Evolutionary conservation across 2,329 filamentous ascomycete genomes (phyloP), one percentile per base, ranked within the genome.

Genomic region (Beauveria brongniartii): DNA sequence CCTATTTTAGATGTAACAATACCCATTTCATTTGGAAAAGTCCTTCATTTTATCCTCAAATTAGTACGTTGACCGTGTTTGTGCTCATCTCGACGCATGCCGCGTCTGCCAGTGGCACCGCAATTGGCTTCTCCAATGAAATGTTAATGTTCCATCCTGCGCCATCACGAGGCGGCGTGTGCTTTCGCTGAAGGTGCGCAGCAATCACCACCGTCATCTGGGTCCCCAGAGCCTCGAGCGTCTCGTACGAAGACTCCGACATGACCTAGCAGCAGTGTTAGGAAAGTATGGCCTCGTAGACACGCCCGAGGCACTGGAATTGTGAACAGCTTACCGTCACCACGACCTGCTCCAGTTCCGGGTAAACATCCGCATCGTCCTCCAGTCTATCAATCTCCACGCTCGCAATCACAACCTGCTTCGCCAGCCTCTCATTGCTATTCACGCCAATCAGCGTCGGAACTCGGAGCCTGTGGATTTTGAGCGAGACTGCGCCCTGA

Each of bases 381-480:
- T 74, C 69, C 51, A 80, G 77, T 55, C 75, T 73, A 60, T 90
- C 86, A 55, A 91, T 74, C 70, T 83, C 82, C 12, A 90, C 70
- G 61, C 82, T 86, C 10, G 83, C 79, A 18, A 88, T 73, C 1
- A 91, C 80, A 56, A 87, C 80, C 73, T 92, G 89, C 72, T 84
- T 88, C 3, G 78, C 80, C 41, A 74, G 65, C 64, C 89, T 77
- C 78, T 92, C 89, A 67, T 91, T 88, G 24, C 76, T 71, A 67
- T 92, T 91, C 30, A 92, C 82, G 1, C 89, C 89, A 52, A 92
- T 83, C 55, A 92, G 71, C 37, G 84, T 85, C 28, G 88, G 86
- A 10, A 91, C 78, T 43, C 79, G 79, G 55, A 92, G 70, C 22
- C 81, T 79, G 52, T 80, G 78, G 9, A 91, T 70, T 43, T 77